Evolutionary conservation across 371 early-diverging fungal genomes (phyloP).

Genomic region (Mortierella sp.): DNA sequence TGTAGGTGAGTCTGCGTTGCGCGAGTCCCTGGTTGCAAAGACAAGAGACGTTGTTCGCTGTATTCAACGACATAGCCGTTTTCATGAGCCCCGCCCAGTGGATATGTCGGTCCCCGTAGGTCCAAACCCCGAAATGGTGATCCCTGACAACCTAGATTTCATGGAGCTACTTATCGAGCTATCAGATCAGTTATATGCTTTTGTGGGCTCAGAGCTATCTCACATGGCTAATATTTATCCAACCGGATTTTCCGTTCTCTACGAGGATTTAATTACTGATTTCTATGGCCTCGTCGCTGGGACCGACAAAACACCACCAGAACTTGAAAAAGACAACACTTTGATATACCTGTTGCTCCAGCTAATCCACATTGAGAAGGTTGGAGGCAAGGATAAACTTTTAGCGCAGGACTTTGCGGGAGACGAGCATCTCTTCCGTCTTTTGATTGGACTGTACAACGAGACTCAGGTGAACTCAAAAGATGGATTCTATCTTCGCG

Average conservation of each 20-base stretch:
- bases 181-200: slow-evolving; percentile 83
- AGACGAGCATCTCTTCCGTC: slow-evolving; percentile 80
- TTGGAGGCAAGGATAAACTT: slow-evolving; percentile 64
- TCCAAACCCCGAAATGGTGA: slow-evolving; percentile 65
- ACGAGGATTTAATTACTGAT: slow-evolving; percentile 74
- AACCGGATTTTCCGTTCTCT: slow-evolving; percentile 56
- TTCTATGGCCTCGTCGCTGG: slow-evolving; percentile 68
- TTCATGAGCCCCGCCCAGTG: slow-evolving; percentile 55
- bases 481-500: slow-evolving; percentile 83
- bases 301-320: slow-evolving; percentile 41
- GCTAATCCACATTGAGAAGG: slow-evolving; percentile 75
- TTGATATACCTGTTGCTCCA: slow-evolving; percentile 82
- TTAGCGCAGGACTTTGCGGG: slow-evolving; percentile 74
- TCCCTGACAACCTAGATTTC: slow-evolving; percentile 75
- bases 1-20: slow-evolving; percentile 66
- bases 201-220: slow-evolving; percentile 73
- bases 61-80: slow-evolving; percentile 72
- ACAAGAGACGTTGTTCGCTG: slow-evolving; percentile 75
- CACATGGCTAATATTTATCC: slow-evolving; percentile 45
- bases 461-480: slow-evolving; percentile 79
- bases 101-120: slow-evolving; percentile 31
- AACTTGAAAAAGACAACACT: slow-evolving; percentile 77
- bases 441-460: slow-evolving; percentile 79
- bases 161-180: slow-evolving; percentile 84
- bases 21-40: slow-evolving; percentile 77